These are phyloP conservation scores for Thecaphora thlaspeos DNA, from an alignment of 1,284 basidiomycete genomes.

Conservation along the genomic window DNA sequence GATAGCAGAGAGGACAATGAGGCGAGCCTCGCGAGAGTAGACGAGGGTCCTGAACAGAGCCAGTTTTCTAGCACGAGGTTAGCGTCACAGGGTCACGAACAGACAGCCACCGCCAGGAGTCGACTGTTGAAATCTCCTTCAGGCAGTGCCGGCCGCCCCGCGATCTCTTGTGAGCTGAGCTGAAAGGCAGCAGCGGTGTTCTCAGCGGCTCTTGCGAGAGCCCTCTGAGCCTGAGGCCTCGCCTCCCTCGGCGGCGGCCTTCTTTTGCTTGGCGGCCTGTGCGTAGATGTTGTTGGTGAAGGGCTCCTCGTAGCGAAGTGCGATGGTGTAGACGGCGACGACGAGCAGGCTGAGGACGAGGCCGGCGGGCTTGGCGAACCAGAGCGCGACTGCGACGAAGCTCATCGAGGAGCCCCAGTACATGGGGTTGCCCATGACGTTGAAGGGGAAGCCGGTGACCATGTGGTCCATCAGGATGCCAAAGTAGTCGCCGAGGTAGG, in stretches of 20 bases:
- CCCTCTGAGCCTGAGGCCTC: constrained; percentile 19
- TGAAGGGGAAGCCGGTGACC: constrained; percentile 85
- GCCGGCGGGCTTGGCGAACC: constrained; percentile 56
- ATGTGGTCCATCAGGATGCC: constrained; percentile 91
- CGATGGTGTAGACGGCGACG: constrained; percentile 46
- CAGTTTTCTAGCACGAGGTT: no score
- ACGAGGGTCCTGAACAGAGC: no score
- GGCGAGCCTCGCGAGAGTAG: no score
- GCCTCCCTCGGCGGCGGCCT: constrained; percentile 21
- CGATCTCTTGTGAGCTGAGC: no score
- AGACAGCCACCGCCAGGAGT: no score
- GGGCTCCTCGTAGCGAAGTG: constrained; percentile 53
- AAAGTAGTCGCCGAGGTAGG: constrained; percentile 86
- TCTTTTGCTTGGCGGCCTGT: constrained; percentile 42
- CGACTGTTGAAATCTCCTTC: no score
- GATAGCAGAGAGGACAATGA: no score
- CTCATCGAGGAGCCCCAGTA: constrained; percentile 63
- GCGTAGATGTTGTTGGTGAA: constrained; percentile 54
- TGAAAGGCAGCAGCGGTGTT: no score
- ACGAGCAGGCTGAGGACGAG: constrained; percentile 53
- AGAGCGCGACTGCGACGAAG: constrained; percentile 54
- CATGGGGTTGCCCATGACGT: constrained; percentile 90
- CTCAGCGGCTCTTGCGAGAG: no score
- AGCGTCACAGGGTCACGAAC: no score
- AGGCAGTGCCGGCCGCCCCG: no score